These are phyloP conservation scores for Dactylorhiza incarnata DNA, from an alignment of 106 monocot genomes.

Conservation along the genomic window DNA sequence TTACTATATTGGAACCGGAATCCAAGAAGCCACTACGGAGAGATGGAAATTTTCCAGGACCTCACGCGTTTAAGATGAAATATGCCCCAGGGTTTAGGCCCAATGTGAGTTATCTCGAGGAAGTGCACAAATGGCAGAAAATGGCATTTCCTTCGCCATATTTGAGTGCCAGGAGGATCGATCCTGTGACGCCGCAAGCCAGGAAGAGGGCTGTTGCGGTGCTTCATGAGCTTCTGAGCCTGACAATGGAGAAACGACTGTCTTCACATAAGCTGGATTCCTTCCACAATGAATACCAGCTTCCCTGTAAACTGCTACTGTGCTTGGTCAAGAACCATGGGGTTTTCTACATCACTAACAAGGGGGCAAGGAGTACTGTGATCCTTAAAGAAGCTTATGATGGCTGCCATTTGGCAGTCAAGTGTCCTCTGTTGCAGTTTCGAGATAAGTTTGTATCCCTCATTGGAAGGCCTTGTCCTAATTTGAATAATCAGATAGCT, in stretches of 20 bases:
- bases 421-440: slow-evolving; percentile 67
- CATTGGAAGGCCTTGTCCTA: slow-evolving; percentile 47
- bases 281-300: slow-evolving; percentile 75
- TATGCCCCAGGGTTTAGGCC: slow-evolving; percentile 73
- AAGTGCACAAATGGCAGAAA: slow-evolving; percentile 79
- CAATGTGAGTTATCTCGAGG: slow-evolving; percentile 58
- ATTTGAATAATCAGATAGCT: slow-evolving; percentile 17
- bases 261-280: slow-evolving; percentile 80
- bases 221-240: slow-evolving; percentile 78
- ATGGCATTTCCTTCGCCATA: slow-evolving; percentile 88
- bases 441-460: slow-evolving; percentile 60
- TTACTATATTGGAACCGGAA: slow-evolving; percentile 5
- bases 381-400: slow-evolving; percentile 88
- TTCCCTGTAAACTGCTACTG: slow-evolving; percentile 74
- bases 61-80: slow-evolving; percentile 61
- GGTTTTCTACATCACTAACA: slow-evolving; percentile 94
- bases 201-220: slow-evolving; percentile 78
- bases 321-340: slow-evolving; percentile 98
- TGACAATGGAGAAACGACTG: slow-evolving; percentile 73
- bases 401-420: slow-evolving; percentile 52
- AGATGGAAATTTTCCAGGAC: slow-evolving; percentile 66
- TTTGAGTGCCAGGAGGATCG: slow-evolving; percentile 56
- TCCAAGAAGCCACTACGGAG: slow-evolving; percentile 20
- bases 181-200: slow-evolving; percentile 65
- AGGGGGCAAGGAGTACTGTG: slow-evolving; percentile 82